phyloP scores from a whole-genome alignment of 2,329 filamentous ascomycete genomes.

The Phaeosphaeria sp. region DNA sequence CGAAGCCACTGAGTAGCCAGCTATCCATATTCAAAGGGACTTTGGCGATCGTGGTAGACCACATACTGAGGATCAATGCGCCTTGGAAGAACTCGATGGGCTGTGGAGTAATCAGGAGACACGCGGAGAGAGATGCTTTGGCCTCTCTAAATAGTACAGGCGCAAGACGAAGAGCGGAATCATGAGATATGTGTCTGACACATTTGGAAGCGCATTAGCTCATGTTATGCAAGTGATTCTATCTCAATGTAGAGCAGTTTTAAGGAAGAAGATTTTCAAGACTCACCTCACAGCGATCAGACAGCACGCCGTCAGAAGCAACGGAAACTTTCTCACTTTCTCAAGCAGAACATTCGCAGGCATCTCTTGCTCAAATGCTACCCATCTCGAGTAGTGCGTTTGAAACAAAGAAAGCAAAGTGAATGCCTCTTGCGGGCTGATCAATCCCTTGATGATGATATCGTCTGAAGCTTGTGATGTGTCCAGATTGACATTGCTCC shows the following conservation, averaged over 20 bases:
- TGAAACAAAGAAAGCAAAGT: conserved; percentile 43
- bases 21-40: conserved; percentile 54
- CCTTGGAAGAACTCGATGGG: conserved; percentile 54
- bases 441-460: conserved; percentile 33
- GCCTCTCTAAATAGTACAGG: conserved; percentile 36
- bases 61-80: conserved; percentile 51
- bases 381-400: conserved; percentile 34
- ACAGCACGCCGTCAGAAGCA: conserved; percentile 49
- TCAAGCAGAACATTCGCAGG: conserved; percentile 36
- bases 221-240: background rate
- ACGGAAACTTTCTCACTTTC: conserved; percentile 45
- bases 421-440: conserved; percentile 24
- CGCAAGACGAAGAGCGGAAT: conserved; percentile 43
- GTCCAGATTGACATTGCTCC: conserved; percentile 12
- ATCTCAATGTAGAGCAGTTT: too few relatives aligned
- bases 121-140: conserved; percentile 32
- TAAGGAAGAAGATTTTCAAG: background rate
- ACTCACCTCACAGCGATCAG: conserved; percentile 48
- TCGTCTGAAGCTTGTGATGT: conserved; percentile 10
- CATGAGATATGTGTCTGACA: conserved; percentile 46
- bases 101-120: conserved; percentile 49
- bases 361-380: conserved; percentile 36
- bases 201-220: background rate
- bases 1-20: conserved; percentile 54
- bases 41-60: conserved; percentile 56